Percentiles rank a stretch among this genome's conserved stretches.
Conservation (phyloP, 257 asterid genomes). For the Solanum piurae region DNA sequence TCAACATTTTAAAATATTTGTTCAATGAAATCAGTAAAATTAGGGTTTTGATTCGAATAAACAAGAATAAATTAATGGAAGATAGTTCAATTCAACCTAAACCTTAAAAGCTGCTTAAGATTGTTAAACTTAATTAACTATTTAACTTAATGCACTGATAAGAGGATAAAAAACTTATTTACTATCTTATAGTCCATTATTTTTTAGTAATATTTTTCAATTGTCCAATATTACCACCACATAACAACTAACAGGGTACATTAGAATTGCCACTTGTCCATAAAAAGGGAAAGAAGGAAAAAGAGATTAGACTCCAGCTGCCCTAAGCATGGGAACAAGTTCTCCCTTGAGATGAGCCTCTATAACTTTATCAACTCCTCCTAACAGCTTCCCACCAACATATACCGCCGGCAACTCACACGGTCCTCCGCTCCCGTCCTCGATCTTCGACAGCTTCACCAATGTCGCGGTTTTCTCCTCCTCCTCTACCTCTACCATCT, state of each 20-base stretch:
- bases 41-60: not conserved
- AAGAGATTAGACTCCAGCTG: conserved; percentile 40
- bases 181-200: not conserved
- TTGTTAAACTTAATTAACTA: not conserved
- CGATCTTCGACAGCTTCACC: not conserved
- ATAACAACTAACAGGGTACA: not conserved
- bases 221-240: too few relatives aligned
- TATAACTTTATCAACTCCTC: conserved; percentile 20
- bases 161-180: too few relatives aligned
- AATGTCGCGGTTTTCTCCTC: not conserved
- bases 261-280: not conserved
- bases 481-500: not conserved
- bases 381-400: not conserved
- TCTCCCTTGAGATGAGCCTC: conserved; percentile 41
- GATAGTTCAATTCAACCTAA: not conserved
- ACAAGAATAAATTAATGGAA: not conserved
- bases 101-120: too few relatives aligned
- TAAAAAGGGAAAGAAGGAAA: not conserved
- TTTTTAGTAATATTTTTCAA: not conserved
- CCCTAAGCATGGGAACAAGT: conserved; percentile 44
- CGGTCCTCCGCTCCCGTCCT: not conserved
- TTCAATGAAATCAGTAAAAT: not conserved
- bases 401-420: not conserved
- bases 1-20: not conserved
- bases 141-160: too few relatives aligned